Evolutionary conservation across 495 filamentous ascomycete species (phyloP), one percentile per base, ranked within the genome.

Genomic region (Physcia stellaris): DNA sequence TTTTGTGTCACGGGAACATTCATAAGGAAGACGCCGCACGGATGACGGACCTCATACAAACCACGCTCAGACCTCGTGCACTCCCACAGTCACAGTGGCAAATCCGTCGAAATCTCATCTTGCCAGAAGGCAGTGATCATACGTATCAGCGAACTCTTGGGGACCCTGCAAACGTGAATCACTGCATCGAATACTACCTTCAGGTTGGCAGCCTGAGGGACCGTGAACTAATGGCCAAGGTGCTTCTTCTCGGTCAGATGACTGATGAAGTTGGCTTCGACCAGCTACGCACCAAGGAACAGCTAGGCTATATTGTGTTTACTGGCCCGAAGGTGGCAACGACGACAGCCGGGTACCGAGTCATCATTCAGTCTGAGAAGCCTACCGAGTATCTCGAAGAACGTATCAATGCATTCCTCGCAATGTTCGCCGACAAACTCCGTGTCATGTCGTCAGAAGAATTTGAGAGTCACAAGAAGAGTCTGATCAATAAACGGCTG

Each of bases 251-350:
- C 36, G 77, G 83, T n/a, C 92, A 99, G 55, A 73, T 95, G 59
- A 78, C 83, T 1, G 80, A 93, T 32, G 90, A 99, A 64, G 86
- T 86, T 13, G 80, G 76, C 18, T 99, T 96, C 55, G 83, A 99
- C 56, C 83, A 87, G 53, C 67, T 99, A 2, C 76, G 90, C 30
- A 95, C 90, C 30, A 95, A 95, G 56, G 90, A 99, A 56, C 90
- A 99, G 57, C 79, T 99, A 6, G 90, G 90, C 11, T 99, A 99
- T 51, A 79, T 96, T 32, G 90, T 99, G 1, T 94, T 82, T 63
- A 88, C 80, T 34, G 84, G 86, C 11, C 60, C 73, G 10, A 67
- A 80, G 31, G 66, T 77, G 39, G 73, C 69, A 24, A 56, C 73
- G 32, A 87, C 79, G 0, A 83, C 79, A 3, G 79, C 84, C 39